Evolutionary conservation across 83 land plant species (phyloP), one percentile per base, ranked within the genome.

Genomic region (Thuja plicata): DNA sequence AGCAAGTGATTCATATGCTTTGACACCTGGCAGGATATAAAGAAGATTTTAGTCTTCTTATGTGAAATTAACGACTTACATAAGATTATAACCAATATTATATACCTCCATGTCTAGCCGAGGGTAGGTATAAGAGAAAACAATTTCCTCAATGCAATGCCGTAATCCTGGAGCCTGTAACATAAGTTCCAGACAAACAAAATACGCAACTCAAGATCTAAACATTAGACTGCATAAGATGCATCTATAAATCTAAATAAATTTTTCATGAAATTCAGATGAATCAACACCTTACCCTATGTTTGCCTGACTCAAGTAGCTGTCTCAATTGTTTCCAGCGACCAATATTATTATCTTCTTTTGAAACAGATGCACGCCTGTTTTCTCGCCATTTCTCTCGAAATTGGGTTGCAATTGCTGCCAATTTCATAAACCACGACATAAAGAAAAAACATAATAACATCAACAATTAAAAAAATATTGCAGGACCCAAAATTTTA

Each of bases 1-100:
- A 98, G 94, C 91, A 98, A 92, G 89, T 98, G 99, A 90, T 97
- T 97, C 97, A 95, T 96, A 91, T 96, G 97, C 92, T 95, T 98
- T 43, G 99, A 92, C 30, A 98, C 99, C 99, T 98, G 90, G 27
- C 55, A 45, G 88, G 38, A 77, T 45, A 87, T 80, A 24, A 88
- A 21, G 45, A 35, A 27, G 27, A 46, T 81, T 41, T 43, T n/a
- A 82, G 38, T 24, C 35, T 70, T 46, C n/a, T 45, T 12, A 35
- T 70, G 10, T 86, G 52, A 81, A 86, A 41, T 90, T 71, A 34
- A 85, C 48, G 86, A 78, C 77, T 85, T 19, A 83, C 38, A 5
- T 40, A 73, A 54, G 38, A 86, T 37, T 24, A 50, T 8, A 19
- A 62, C 17, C 62, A n/a, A 57, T 37, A n/a, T 71, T 27, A 87